Evolutionary conservation across 345 rosid genomes (phyloP).

Genomic region (Eucalyptus sideroxylon): DNA sequence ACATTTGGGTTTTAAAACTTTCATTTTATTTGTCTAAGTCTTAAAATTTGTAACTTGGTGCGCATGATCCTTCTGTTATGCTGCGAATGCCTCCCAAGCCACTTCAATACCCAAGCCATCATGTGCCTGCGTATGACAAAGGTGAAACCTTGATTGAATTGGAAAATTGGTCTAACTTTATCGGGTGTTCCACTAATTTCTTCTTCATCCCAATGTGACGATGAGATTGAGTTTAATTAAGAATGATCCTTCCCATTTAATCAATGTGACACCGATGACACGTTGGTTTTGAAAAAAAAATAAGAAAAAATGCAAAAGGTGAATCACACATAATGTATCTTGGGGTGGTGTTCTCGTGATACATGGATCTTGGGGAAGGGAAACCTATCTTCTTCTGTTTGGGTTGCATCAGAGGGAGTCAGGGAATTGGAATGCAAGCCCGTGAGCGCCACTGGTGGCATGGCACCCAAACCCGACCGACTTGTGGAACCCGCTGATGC

Average conservation of each 20-base stretch:
- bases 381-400: no score
- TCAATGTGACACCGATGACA: no score
- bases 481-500: no score
- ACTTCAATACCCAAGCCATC: neutral
- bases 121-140: neutral
- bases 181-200: neutral
- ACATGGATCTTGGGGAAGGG: no score
- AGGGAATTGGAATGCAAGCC: no score
- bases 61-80: neutral
- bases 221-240: neutral
- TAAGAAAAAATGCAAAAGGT: fast-evolving
- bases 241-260: no score
- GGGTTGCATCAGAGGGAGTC: no score
- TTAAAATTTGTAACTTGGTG: neutral
- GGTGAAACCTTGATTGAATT: neutral
- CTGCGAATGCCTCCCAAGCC: neutral
- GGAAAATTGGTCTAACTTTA: neutral
- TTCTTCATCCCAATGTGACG: neutral
- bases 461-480: no score
- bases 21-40: neutral
- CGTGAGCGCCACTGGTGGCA: no score
- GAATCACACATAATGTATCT: no score
- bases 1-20: neutral
- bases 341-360: no score
- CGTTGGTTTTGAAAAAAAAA: no score